Evolutionary conservation across 768 basidiomycete species (phyloP).

Genomic region (Guyanaporus albipodus): DNA sequence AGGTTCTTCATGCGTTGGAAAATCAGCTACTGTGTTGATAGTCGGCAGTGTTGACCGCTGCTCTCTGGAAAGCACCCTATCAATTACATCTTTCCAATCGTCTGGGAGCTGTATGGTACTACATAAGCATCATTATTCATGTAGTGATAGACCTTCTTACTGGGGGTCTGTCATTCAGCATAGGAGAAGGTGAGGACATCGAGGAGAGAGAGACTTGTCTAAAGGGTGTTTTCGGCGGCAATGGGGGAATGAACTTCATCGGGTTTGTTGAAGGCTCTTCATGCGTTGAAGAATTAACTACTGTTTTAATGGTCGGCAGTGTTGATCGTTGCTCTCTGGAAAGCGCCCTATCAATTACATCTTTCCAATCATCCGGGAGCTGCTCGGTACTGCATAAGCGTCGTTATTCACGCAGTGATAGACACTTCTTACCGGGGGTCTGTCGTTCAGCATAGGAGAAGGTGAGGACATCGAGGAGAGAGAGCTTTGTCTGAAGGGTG

Average conservation of each 20-base stretch:
- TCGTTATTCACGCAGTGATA: neutral
- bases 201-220: constrained; percentile 30
- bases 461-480: constrained; percentile 24
- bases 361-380: constrained; percentile 36
- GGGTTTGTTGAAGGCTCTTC: constrained; percentile 22
- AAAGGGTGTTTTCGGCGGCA: too few relatives aligned
- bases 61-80: constrained; percentile 31
- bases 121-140: constrained; percentile 3
- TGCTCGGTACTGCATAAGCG: constrained; percentile 12
- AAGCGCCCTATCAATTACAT: constrained; percentile 32
- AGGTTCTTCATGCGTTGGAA: constrained; percentile 23
- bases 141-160: constrained; percentile 19
- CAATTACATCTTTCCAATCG: constrained; percentile 36
- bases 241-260: too few relatives aligned
- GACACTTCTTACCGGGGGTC: constrained; percentile 29
- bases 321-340: constrained; percentile 29
- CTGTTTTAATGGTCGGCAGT: constrained; percentile 31
- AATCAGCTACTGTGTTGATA: constrained; percentile 32
- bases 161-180: constrained; percentile 28
- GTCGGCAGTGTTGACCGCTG: constrained; percentile 29
- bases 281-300: constrained; percentile 28
- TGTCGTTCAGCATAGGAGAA: constrained; percentile 20
- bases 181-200: constrained; percentile 18
- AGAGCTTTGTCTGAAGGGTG: constrained; percentile 33
- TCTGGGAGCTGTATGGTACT: constrained; percentile 26